Evolutionary conservation across 2,329 filamentous ascomycete species (phyloP).

Genomic region (Penicillium sclerotiorum): DNA sequence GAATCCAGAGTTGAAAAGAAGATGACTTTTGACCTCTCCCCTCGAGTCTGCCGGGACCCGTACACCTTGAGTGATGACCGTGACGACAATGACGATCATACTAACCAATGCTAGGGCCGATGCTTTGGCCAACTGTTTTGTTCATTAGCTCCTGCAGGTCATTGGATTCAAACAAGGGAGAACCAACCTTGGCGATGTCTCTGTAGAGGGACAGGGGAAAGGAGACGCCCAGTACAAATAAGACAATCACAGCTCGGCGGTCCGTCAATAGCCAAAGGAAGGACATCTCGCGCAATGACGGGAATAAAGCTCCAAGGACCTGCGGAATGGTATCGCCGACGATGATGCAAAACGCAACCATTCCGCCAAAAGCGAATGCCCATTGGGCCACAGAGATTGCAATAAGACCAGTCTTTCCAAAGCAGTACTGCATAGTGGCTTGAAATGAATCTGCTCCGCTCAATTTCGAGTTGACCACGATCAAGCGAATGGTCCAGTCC

Average conservation of each 20-base stretch:
- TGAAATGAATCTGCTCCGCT: conserved; percentile 94
- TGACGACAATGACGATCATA: conserved; percentile 87
- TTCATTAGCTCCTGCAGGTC: conserved; percentile 31
- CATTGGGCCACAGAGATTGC: conserved; percentile 93
- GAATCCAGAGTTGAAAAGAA: conserved; percentile 83
- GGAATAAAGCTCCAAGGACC: conserved; percentile 81
- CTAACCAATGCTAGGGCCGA: conserved; percentile 89
- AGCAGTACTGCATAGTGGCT: conserved; percentile 93
- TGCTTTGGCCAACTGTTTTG: conserved; percentile 80
- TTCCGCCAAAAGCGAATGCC: conserved; percentile 97
- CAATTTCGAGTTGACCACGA: conserved; percentile 96
- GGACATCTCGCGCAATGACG: conserved; percentile 69
- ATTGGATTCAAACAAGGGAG: background rate
- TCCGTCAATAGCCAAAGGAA: conserved; percentile 83
- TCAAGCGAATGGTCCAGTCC: conserved; percentile 97
- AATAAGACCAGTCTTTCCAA: conserved; percentile 81
- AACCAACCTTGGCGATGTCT: conserved; percentile 87
- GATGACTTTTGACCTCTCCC: conserved; percentile 69
- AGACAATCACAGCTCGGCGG: conserved; percentile 79
- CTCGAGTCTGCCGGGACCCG: conserved; percentile 71
- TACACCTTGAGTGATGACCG: conserved; percentile 81
- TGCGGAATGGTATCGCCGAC: conserved; percentile 95
- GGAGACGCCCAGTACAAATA: conserved; percentile 83
- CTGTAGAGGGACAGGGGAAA: conserved; percentile 91
- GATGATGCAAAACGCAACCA: conserved; percentile 98